phyloP scores from a whole-genome alignment of 257 asterid genomes.

The Echium plantagineum region DNA sequence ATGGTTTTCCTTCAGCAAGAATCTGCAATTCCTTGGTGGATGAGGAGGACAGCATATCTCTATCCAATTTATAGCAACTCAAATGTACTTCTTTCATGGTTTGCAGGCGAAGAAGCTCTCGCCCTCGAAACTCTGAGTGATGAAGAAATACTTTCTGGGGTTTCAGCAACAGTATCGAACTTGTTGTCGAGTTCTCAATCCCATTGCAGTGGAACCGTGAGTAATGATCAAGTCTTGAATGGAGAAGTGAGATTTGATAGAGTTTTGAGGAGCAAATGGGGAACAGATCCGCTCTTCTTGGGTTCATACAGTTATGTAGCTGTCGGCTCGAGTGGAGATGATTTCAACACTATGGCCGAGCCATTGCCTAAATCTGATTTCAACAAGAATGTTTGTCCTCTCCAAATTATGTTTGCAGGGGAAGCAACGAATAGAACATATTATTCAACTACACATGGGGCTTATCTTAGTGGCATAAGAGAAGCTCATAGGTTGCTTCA shows the following conservation, averaged over 20 bases:
- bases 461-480: constrained; percentile 77
- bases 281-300: constrained; percentile 65
- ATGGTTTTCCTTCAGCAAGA: constrained; percentile 53
- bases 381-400: constrained; percentile 19
- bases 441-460: constrained; percentile 95
- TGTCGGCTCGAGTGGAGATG: constrained; percentile 71
- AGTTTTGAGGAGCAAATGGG: constrained; percentile 71
- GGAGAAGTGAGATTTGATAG: constrained; percentile 20
- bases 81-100: constrained; percentile 48
- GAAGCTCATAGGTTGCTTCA: constrained; percentile 87
- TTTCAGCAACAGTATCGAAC: constrained; percentile 44
- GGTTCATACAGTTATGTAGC: constrained; percentile 88
- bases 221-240: constrained; percentile 5
- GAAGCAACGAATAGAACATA: constrained; percentile 80
- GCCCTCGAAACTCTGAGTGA: constrained; percentile 51
- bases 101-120: constrained; percentile 76
- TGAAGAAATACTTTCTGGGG: constrained; percentile 47
- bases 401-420: constrained; percentile 79
- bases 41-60: constrained; percentile 46
- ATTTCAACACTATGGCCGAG: constrained; percentile 73
- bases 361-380: constrained; percentile 46
- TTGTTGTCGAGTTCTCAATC: constrained; percentile 22
- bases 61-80: constrained; percentile 50
- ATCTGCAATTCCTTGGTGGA: constrained; percentile 56
- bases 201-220: constrained; percentile 19